Evolutionary conservation across 2,329 filamentous ascomycete genomes (phyloP).

Genomic region (Stagonosporopsis cucurbitacearum): DNA sequence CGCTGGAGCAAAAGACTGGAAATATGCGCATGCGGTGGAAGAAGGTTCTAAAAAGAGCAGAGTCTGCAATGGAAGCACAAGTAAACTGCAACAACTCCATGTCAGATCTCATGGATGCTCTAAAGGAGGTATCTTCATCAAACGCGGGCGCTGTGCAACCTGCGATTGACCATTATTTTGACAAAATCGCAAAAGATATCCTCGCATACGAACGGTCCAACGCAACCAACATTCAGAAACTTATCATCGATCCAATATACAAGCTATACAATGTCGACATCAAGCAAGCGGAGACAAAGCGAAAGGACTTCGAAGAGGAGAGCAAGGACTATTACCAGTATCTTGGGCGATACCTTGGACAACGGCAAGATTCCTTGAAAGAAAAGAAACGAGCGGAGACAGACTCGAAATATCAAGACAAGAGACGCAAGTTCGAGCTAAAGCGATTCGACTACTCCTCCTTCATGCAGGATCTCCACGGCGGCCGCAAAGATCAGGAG

Average conservation of each 20-base stretch:
- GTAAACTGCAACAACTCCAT: slow-evolving; percentile 85
- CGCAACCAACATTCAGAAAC: slow-evolving; percentile 80
- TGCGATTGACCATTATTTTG: slow-evolving; percentile 96
- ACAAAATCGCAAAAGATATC: slow-evolving; percentile 93
- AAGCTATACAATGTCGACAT: slow-evolving; percentile 95
- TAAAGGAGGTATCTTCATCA: slow-evolving; percentile 85
- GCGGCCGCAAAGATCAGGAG: slow-evolving; percentile 97
- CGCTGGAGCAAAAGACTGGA: slow-evolving; percentile 93
- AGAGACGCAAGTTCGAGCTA: slow-evolving; percentile 92
- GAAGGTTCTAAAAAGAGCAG: slow-evolving; percentile 92
- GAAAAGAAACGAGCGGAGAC: slow-evolving; percentile 96
- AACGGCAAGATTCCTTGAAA: slow-evolving; percentile 93
- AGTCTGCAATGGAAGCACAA: slow-evolving; percentile 82
- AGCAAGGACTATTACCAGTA: slow-evolving; percentile 99
- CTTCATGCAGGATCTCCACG: slow-evolving; percentile 99
- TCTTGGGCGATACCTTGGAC: slow-evolving; percentile 92
- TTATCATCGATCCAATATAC: slow-evolving; percentile 91
- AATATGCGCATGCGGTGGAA: slow-evolving; percentile 96
- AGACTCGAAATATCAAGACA: slow-evolving; percentile 94
- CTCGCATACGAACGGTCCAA: slow-evolving; percentile 86
- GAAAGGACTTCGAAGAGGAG: slow-evolving; percentile 97
- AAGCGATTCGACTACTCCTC: slow-evolving; percentile 99
- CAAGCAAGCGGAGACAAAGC: slow-evolving; percentile 96
- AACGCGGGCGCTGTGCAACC: slow-evolving; percentile 98
- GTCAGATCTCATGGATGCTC: slow-evolving; percentile 78